A percentile compares a stretch with the other conserved stretches of the same genome.
Evolutionary conservation across 106 monocot genomes (phyloP).

Genomic region (Phalaenopsis equestris): DNA sequence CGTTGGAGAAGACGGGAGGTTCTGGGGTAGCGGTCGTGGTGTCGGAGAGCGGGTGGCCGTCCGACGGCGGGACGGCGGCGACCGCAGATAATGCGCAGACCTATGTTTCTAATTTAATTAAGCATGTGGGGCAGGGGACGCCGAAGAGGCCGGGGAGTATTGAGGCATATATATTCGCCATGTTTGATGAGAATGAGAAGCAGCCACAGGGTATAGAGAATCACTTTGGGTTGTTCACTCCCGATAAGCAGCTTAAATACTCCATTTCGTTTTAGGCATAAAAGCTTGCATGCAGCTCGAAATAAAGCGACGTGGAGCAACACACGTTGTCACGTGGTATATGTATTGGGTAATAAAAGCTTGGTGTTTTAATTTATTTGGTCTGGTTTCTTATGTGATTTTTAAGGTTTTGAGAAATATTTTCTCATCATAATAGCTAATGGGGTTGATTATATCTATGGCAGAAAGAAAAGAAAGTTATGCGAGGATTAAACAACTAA

Average conservation of each 20-base stretch:
- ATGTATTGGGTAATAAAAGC: no score
- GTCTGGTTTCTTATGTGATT: no score
- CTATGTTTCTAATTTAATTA: constrained; percentile 32
- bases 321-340: no score
- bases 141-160: constrained; percentile 27
- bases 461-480: no score
- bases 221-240: not conserved
- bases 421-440: no score
- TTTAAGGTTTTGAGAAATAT: no score
- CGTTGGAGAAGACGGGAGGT: constrained; percentile 30
- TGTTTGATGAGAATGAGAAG: constrained; percentile 33
- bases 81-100: constrained; percentile 15
- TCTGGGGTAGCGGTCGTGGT: constrained; percentile 26
- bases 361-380: no score
- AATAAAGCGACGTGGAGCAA: no score
- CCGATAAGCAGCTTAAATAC: not conserved
- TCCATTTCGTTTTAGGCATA: not conserved
- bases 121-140: constrained; percentile 28
- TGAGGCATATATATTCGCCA: constrained; percentile 40
- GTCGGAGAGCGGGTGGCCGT: constrained; percentile 67
- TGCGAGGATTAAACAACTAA: no score
- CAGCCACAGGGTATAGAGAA: no score
- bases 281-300: no score
- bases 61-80: constrained; percentile 19
- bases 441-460: no score